A percentile compares a stretch with the other conserved stretches of the same genome.
phyloP scores from a whole-genome alignment of 148 eudicot genomes.

The Spergularia marina region DNA sequence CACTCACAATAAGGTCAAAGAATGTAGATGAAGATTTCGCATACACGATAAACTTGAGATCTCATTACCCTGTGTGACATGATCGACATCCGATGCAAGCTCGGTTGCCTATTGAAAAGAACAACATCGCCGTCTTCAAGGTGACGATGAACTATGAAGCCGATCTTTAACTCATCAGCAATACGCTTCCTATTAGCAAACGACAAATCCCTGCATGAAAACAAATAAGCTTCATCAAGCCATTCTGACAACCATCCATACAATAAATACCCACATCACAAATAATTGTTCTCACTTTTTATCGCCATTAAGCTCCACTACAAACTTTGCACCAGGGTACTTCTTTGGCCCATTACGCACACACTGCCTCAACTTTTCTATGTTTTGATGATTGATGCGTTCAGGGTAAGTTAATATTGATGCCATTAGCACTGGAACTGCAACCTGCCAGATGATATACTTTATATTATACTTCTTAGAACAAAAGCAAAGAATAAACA shows the following conservation, averaged over 20 bases:
- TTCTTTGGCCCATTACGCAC: slow-evolving; percentile 85
- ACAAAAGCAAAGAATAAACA: neutral
- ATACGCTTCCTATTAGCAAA: slow-evolving; percentile 57
- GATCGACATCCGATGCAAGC: slow-evolving; percentile 98
- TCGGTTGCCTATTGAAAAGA: slow-evolving; percentile 96
- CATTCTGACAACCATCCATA: slow-evolving; percentile 2
- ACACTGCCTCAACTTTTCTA: slow-evolving; percentile 88
- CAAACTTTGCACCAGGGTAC: slow-evolving; percentile 88
- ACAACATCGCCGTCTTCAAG: slow-evolving; percentile 92
- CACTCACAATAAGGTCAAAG: slow-evolving; percentile 7
- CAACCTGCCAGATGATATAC: slow-evolving; percentile 58
- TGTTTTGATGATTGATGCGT: slow-evolving; percentile 78
- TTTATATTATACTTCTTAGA: neutral
- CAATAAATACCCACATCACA: neutral
- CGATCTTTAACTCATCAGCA: slow-evolving; percentile 86
- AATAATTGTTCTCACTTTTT: slow-evolving; percentile 44
- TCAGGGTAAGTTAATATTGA: slow-evolving; percentile 82
- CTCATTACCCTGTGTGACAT: slow-evolving; percentile 85
- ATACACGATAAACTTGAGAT: slow-evolving; percentile 2
- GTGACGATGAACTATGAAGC: slow-evolving; percentile 84
- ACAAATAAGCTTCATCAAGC: slow-evolving; percentile 8
- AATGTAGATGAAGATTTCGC: neutral
- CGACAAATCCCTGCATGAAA: slow-evolving; percentile 56
- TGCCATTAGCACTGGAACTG: slow-evolving; percentile 85
- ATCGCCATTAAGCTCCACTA: slow-evolving; percentile 59